Evolutionary conservation across 176 grass and related monocot genomes (phyloP).

Genomic region (Luzula sylvatica): DNA sequence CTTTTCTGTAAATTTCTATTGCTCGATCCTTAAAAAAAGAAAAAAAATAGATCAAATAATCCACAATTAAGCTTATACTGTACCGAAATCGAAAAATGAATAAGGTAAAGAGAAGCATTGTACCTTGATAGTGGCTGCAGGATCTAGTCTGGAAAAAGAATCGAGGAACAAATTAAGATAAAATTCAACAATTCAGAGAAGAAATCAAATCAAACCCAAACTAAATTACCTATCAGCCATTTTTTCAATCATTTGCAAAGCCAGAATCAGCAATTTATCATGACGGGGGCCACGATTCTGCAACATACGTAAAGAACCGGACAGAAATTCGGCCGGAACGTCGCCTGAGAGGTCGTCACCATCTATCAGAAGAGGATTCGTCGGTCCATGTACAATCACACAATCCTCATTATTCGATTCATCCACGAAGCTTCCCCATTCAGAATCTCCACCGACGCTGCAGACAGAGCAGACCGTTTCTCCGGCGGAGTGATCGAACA

Average conservation of each 20-base stretch:
- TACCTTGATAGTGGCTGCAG: too few species aligned
- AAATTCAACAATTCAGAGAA: too few species aligned
- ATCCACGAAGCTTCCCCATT: slow-evolving; percentile 87
- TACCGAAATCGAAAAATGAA: not conserved
- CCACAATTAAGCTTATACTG: too few species aligned
- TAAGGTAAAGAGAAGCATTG: too few species aligned
- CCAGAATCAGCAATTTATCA: slow-evolving; percentile 66
- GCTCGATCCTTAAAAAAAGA: slow-evolving; percentile 51
- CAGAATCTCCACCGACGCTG: slow-evolving; percentile 72
- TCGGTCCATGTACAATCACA: slow-evolving; percentile 56
- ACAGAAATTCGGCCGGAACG: slow-evolving; percentile 65
- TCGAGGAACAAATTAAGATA: too few species aligned
- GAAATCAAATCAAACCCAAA: too few species aligned
- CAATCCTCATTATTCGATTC: slow-evolving; percentile 73
- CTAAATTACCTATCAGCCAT: slow-evolving; percentile 79
- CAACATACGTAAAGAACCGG: slow-evolving; percentile 65
- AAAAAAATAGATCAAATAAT: not conserved
- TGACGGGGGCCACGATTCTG: slow-evolving; percentile 68
- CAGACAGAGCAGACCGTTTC: slow-evolving; percentile 77
- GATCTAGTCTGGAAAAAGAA: too few species aligned
- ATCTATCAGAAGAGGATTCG: slow-evolving; percentile 68
- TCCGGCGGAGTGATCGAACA: slow-evolving; percentile 81
- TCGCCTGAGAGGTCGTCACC: slow-evolving; percentile 69
- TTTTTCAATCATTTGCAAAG: slow-evolving; percentile 75
- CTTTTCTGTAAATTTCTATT: slow-evolving; percentile 90